Evolutionary conservation across 768 basidiomycete species (phyloP).

Genomic region (Phylloporus sp.): DNA sequence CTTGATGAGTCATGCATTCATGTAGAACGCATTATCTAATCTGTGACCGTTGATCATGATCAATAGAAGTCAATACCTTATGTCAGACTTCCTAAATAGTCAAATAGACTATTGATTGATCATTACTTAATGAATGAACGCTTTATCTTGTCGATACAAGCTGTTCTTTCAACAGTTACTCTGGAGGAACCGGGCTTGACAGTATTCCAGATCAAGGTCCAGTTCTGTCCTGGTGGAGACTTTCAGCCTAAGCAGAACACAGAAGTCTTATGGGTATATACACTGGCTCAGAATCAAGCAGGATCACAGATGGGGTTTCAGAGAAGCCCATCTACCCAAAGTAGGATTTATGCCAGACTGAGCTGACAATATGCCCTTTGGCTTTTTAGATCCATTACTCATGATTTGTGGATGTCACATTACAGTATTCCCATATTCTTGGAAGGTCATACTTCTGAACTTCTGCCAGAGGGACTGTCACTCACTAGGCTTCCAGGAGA

Average conservation of each 20-base stretch:
- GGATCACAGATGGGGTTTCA: constrained; percentile 4
- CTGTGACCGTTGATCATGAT: too few relatives aligned
- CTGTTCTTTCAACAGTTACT: too few relatives aligned
- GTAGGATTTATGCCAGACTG: constrained; percentile 10
- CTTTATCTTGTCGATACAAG: too few relatives aligned
- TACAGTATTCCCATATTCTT: constrained; percentile 1
- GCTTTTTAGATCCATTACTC: constrained; percentile 1
- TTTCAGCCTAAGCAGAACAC: not conserved
- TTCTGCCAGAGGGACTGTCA: not conserved
- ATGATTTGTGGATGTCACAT: not conserved
- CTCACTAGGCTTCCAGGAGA: not conserved
- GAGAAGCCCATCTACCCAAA: constrained; percentile 7
- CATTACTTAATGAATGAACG: too few relatives aligned
- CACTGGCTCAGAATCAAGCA: constrained; percentile 19
- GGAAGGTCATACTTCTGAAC: not conserved
- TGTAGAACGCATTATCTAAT: too few relatives aligned
- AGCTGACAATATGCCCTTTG: not conserved
- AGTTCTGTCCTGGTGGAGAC: not conserved
- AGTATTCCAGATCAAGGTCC: constrained; percentile 11
- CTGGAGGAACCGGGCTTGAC: too few relatives aligned
- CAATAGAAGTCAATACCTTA: too few relatives aligned
- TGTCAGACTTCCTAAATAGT: too few relatives aligned
- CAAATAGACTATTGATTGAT: too few relatives aligned
- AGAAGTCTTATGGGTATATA: constrained; percentile 23
- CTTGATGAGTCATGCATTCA: too few relatives aligned